Evolutionary conservation across 371 early-diverging fungal species (phyloP).

Genomic region (Cladochytrium tenue): DNA sequence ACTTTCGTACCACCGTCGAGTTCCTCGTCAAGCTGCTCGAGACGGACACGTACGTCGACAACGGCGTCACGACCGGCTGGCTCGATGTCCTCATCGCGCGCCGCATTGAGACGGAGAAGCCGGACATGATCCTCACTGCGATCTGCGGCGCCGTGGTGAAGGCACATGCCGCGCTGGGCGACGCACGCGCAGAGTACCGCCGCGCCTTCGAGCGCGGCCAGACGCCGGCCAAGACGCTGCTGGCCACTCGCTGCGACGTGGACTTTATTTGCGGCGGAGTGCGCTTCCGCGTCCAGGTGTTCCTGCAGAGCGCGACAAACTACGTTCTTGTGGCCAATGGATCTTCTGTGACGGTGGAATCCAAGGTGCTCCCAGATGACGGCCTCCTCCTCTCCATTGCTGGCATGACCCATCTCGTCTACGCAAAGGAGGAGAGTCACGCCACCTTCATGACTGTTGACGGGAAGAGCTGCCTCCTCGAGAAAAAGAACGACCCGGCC

Average conservation of each 20-base stretch:
- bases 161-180: constrained; percentile 69
- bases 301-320: constrained; percentile 76
- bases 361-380: constrained; percentile 85
- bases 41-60: constrained; percentile 82
- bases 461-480: constrained; percentile 87
- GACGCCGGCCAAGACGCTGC: constrained; percentile 74
- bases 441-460: constrained; percentile 87
- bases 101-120: constrained; percentile 86
- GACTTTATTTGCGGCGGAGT: constrained; percentile 90
- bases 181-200: constrained; percentile 73
- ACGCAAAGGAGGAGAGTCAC: constrained; percentile 86
- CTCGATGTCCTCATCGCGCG: constrained; percentile 89
- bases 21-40: constrained; percentile 93
- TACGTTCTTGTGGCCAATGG: constrained; percentile 79
- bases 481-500: constrained; percentile 94
- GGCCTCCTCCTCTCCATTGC: constrained; percentile 89
- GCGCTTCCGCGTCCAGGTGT: constrained; percentile 83
- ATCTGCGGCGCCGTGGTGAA: constrained; percentile 91
- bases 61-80: constrained; percentile 95
- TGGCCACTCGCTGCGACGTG: constrained; percentile 74
- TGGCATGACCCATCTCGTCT: constrained; percentile 86
- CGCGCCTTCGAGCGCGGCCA: constrained; percentile 81
- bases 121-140: constrained; percentile 85
- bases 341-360: constrained; percentile 75
- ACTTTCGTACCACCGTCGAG: constrained; percentile 97